Conservation (phyloP, 805 yeast genomes). For the Yarrowia phangngaensis region DNA sequence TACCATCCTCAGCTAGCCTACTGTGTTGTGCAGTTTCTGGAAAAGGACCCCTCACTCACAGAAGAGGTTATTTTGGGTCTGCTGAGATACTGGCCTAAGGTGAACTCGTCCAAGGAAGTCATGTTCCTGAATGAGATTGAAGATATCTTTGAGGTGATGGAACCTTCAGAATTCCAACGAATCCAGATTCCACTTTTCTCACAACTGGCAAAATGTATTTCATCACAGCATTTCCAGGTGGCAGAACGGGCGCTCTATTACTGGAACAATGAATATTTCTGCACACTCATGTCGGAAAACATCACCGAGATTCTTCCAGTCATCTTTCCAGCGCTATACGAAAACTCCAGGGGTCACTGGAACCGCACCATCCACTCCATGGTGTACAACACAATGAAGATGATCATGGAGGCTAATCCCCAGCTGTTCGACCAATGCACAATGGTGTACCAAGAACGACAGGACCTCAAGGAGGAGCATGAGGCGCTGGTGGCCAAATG, state of each 20-base stretch:
- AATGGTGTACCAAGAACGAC: constrained; percentile 73
- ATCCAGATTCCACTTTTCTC: constrained; percentile 91
- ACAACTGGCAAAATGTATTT: constrained; percentile 87
- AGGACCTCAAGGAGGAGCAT: constrained; percentile 64
- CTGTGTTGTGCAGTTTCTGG: constrained; percentile 93
- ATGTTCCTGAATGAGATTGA: constrained; percentile 95
- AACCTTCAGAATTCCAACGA: constrained; percentile 84
- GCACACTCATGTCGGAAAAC: constrained; percentile 78
- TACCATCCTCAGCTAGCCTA: constrained; percentile 97
- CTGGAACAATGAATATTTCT: constrained; percentile 93
- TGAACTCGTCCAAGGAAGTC: constrained; percentile 89
- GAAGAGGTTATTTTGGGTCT: constrained; percentile 96
- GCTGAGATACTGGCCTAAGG: constrained; percentile 93
- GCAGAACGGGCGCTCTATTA: constrained; percentile 90
- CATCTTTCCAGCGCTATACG: constrained; percentile 83
- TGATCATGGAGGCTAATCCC: constrained; percentile 90
- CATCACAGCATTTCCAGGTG: constrained; percentile 95
- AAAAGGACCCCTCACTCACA: constrained; percentile 85
- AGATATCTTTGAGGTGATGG: constrained; percentile 94
- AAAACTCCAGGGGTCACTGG: constrained; percentile 81
- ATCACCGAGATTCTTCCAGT: constrained; percentile 91
- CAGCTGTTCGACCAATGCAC: constrained; percentile 88
- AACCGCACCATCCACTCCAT: constrained; percentile 87
- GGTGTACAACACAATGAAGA: constrained; percentile 85
- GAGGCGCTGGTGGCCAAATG: constrained; percentile 54